Evolutionary conservation across 495 filamentous ascomycete species (phyloP), one percentile per base, ranked within the genome.

Genomic region (Lophium mytilinum): DNA sequence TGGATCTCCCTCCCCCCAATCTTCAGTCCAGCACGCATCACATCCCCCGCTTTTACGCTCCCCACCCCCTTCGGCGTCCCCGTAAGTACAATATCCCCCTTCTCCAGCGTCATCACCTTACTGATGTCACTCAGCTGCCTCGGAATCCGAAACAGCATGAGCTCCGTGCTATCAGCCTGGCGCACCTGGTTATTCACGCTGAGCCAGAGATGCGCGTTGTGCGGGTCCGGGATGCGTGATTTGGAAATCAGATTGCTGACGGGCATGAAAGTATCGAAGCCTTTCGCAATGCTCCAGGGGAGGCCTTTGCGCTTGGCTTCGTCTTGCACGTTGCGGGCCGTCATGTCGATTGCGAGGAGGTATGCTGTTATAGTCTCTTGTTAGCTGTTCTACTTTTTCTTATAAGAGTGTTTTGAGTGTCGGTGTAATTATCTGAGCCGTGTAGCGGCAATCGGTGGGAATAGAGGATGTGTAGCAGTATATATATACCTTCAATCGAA

Each of bases 51-150:
- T 50, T 81, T 78, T 11, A 97, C 91, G 18, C 80, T 77, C 0
- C 93, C 93, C 34, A 97, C 94, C 9, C 93, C 93, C 79, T 97
- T 97, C 40, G 93, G 93, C 47, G 93, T 98, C 40, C 93, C 93
- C 30, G 93, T 97, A 61, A 98, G 72, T 37, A 98, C 81, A 68
- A 97, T 80, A 74, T 98, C 93, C 41, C 91, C 93, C 68, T 86
- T 78, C 74, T 95, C 86, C 60, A 98, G 76, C 4, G 88, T 90
- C 87, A 96, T 95, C n/a, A 96, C 88, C 62, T 83, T 82, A 46
- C 87, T 89, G 65, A 97, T 94, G 74, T 96, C 89, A 58, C 84
- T 86, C 68, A 98, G 71, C 50, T 92, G 80, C 57, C 85, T 71
- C n/a, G 92, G 90, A 60, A 98, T 90, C 19, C 77, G 75, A 76